Percentiles rank a stretch among this genome's conserved stretches.
Conservation (phyloP, 2,329 filamentous ascomycete species). For the Ramichloridium luteum region DNA sequence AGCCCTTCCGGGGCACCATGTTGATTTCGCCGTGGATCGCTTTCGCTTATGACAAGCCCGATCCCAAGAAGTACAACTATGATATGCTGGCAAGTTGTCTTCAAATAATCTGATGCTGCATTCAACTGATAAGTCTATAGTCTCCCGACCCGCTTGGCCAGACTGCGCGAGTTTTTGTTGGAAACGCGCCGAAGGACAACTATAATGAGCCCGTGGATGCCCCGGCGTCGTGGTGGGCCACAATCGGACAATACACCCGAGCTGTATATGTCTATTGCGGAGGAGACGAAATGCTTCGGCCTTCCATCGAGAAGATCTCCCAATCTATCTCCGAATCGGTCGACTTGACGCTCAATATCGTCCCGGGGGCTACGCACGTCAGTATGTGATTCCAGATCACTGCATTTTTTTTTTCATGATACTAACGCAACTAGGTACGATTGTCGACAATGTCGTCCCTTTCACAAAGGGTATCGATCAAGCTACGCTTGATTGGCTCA, state of each 20-base stretch:
- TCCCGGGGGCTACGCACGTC: not conserved
- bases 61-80: constrained; percentile 36
- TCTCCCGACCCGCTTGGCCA: no score
- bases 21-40: constrained; percentile 48
- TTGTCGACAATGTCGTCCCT: not conserved
- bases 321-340: not conserved
- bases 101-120: not conserved
- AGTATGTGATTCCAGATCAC: not conserved
- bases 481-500: not conserved
- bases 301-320: not conserved
- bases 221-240: not conserved
- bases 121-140: no score
- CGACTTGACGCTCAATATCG: constrained; percentile 1
- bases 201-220: constrained; percentile 44
- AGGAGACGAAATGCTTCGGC: not conserved
- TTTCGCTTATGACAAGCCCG: constrained; percentile 35
- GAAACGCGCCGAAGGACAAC: constrained; percentile 26
- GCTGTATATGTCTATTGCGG: not conserved
- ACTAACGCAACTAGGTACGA: not conserved
- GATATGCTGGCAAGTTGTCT: constrained; percentile 36
- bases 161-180: constrained; percentile 3
- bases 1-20: constrained; percentile 39
- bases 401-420: not conserved
- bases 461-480: not conserved
- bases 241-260: not conserved